A percentile compares a stretch with the other conserved stretches of the same genome.
phyloP scores from a whole-genome alignment of 352 stramenopile species.

The Blastocystis sp. region DNA sequence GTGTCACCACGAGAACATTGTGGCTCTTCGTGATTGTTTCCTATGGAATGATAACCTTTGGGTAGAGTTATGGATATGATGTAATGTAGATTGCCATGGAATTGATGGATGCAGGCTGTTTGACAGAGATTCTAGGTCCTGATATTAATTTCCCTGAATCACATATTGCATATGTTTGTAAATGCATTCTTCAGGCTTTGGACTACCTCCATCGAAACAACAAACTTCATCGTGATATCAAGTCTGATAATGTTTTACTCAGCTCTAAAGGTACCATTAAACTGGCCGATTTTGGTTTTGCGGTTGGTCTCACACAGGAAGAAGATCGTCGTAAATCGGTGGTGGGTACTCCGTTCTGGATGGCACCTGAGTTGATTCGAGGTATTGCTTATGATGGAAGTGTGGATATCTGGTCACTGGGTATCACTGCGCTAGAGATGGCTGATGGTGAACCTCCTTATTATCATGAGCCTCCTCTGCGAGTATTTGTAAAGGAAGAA shows the following conservation, averaged over 20 bases:
- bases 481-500: slow-evolving; percentile 66
- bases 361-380: slow-evolving; percentile 85
- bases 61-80: not conserved
- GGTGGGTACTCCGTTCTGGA: slow-evolving; percentile 85
- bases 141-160: slow-evolving; percentile 68
- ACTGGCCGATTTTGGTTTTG: slow-evolving; percentile 73
- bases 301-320: slow-evolving; percentile 68
- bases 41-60: slow-evolving; percentile 67
- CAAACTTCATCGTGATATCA: slow-evolving; percentile 71
- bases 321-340: slow-evolving; percentile 71
- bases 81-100: slow-evolving; percentile 82
- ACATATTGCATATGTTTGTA: slow-evolving; percentile 70
- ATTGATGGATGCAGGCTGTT: slow-evolving; percentile 79
- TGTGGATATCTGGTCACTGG: slow-evolving; percentile 80
- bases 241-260: slow-evolving; percentile 72
- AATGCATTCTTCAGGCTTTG: slow-evolving; percentile 66
- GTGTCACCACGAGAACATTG: slow-evolving; percentile 69
- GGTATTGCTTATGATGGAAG: slow-evolving; percentile 82
- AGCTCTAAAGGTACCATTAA: slow-evolving; percentile 65
- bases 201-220: slow-evolving; percentile 70
- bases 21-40: slow-evolving; percentile 68
- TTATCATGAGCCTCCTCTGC: slow-evolving; percentile 80
- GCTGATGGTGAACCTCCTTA: slow-evolving; percentile 80
- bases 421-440: slow-evolving; percentile 80
- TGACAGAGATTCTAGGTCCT: slow-evolving; percentile 75